A percentile compares a stretch with the other conserved stretches of the same genome.
Evolutionary conservation across 148 eudicot species (phyloP).

Genomic region (Talinum fruticosum): DNA sequence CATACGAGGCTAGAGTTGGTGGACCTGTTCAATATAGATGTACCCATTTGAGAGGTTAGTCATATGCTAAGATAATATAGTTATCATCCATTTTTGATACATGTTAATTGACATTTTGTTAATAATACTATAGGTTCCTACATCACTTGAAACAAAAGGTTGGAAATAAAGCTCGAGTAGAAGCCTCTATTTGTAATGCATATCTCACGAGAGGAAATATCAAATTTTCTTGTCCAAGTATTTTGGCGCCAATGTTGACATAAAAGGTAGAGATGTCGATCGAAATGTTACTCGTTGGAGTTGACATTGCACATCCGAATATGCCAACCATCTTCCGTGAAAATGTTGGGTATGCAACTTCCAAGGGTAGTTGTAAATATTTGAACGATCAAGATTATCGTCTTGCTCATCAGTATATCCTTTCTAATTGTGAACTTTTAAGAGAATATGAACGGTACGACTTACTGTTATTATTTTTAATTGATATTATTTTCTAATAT

Average conservation of each 20-base stretch:
- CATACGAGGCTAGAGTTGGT: background rate
- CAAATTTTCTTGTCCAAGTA: background rate
- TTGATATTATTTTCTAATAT: too few species aligned
- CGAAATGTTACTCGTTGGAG: background rate
- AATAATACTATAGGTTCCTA: background rate
- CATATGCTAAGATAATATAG: too few species aligned
- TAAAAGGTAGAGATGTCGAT: background rate
- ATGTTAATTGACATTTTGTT: background rate
- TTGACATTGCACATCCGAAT: background rate
- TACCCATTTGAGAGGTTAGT: background rate
- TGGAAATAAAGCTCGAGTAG: background rate
- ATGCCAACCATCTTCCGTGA: background rate
- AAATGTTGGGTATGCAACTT: background rate
- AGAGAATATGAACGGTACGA: too few species aligned
- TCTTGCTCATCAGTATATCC: background rate
- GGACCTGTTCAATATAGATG: constrained; percentile 3
- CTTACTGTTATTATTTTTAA: background rate
- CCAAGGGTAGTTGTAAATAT: background rate
- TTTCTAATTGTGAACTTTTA: too few species aligned
- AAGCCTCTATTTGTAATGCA: background rate
- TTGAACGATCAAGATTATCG: background rate
- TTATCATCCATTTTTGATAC: too few species aligned
- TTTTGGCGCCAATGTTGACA: too few species aligned
- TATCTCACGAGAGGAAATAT: background rate
- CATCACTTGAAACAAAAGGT: background rate